Evolutionary conservation across 768 basidiomycete species (phyloP).

Genomic region (Gloeopeniophorella convolvens): DNA sequence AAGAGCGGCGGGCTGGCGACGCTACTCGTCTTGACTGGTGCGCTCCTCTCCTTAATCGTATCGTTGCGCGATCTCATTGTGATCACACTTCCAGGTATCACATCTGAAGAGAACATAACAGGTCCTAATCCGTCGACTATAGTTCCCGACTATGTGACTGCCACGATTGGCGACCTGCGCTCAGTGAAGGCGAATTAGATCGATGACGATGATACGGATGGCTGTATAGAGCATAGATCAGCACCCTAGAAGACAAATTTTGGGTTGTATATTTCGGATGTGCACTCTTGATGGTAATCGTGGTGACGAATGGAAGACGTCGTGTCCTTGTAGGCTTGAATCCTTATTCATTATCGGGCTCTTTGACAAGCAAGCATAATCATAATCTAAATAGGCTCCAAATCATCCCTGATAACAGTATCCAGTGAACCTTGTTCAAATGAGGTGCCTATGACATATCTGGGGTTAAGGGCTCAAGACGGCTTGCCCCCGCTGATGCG

Average conservation of each 20-base stretch:
- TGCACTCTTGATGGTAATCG: too few species aligned
- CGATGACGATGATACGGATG: background rate
- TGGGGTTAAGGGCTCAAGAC: slow-evolving; percentile 11
- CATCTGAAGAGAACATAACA: slow-evolving; percentile 64
- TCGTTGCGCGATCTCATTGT: background rate
- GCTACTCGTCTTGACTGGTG: slow-evolving; percentile 89
- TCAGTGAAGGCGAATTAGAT: background rate
- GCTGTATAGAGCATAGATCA: slow-evolving; percentile 2
- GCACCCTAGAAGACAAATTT: slow-evolving; percentile 9
- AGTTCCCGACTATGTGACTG: slow-evolving; percentile 75
- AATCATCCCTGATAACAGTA: too few species aligned
- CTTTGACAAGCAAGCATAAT: too few species aligned
- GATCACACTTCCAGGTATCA: slow-evolving; percentile 53
- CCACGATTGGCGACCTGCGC: slow-evolving; percentile 77
- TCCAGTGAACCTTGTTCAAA: slow-evolving; percentile 3
- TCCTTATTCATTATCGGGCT: too few species aligned
- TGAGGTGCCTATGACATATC: background rate
- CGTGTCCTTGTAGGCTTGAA: too few species aligned
- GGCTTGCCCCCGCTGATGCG: slow-evolving; percentile 6
- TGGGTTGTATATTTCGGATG: too few species aligned
- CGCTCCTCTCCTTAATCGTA: slow-evolving; percentile 16
- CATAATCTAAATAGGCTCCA: too few species aligned
- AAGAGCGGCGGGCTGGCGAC: slow-evolving; percentile 80
- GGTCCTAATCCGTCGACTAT: slow-evolving; percentile 64
- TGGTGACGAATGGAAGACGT: too few species aligned